Percentiles rank a stretch among this genome's conserved stretches.
These are phyloP conservation scores for Fragilaria radians DNA, from an alignment of 108 stramenopile species.

Conservation along the genomic window DNA sequence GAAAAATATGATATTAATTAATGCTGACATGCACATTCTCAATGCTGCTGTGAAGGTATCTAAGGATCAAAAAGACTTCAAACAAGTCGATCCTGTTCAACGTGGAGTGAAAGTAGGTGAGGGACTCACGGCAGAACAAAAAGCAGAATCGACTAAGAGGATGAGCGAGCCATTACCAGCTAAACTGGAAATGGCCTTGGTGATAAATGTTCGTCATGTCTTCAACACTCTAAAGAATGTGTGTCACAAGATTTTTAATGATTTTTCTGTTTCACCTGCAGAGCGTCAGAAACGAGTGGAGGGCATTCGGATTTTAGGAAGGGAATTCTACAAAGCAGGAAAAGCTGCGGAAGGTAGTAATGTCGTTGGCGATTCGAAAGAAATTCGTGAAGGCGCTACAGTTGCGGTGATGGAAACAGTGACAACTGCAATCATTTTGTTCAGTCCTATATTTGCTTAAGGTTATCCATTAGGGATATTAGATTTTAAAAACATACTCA, in stretches of 20 bases:
- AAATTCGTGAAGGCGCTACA: slow-evolving; percentile 63
- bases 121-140: slow-evolving; percentile 28
- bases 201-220: slow-evolving; percentile 76
- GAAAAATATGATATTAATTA: slow-evolving; percentile 40
- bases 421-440: slow-evolving; percentile 55
- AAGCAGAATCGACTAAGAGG: slow-evolving; percentile 40
- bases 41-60: slow-evolving; percentile 66
- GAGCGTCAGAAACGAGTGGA: slow-evolving; percentile 52
- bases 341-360: slow-evolving; percentile 7
- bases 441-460: no score
- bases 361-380: slow-evolving; percentile 27
- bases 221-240: slow-evolving; percentile 56
- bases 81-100: slow-evolving; percentile 62
- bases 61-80: slow-evolving; percentile 59
- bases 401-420: slow-evolving; percentile 84
- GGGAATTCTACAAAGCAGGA: slow-evolving; percentile 53
- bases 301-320: slow-evolving; percentile 55
- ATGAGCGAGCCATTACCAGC: slow-evolving; percentile 66
- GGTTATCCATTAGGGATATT: no score
- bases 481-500: no score
- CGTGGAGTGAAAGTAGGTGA: slow-evolving; percentile 30
- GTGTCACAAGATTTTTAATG: slow-evolving; percentile 73
- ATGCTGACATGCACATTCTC: slow-evolving; percentile 48
- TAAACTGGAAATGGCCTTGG: slow-evolving; percentile 72
- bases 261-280: slow-evolving; percentile 53